Evolutionary conservation across 768 basidiomycete species (phyloP), one percentile per base, ranked within the genome.

Genomic region (Phaeotremella fagi): DNA sequence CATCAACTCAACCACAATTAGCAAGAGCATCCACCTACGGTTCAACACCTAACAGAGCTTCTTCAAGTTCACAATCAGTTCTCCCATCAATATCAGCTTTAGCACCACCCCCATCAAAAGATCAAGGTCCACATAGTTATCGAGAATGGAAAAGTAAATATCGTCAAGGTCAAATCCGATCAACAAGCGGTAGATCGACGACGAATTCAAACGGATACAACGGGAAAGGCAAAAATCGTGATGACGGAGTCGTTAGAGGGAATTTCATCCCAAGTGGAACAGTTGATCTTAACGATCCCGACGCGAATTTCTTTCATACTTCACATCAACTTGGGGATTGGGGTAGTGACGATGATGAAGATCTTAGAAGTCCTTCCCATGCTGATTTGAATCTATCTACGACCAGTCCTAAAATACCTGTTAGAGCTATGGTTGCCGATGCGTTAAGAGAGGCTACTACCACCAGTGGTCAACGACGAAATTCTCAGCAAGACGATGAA

Each of bases 301-400:
- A 61, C 27, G 55, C 59, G 14, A 59, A 66, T 31, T 67, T 55
- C 45, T 64, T 44, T 43, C 45, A 59, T 25, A 50, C 58, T n/a
- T 45, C 54, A 27, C 27, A 47, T 41, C 50, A 43, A 16, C 42
- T 50, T 23, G 58, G 50, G 18, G 45, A 50, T 36, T 54, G 46
- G 48, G 55, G 50, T 27, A 45, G 53, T 11, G 56, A 56, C 24
- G 48, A 53, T 16, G 59, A 61, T 25, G 46, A 58, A 2, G 57
- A 55, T 20, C 52, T 48, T 15, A 45, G 20, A 43, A 48, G 16
- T 24, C 43, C 27, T 48, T 25, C 29, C 35, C 23, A 56, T 36
- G 24, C 18, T 9, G 45, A 48, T 33, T 14, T 33, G 47, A 45
- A n/a, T 26, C 25, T 27, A 29, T 36, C 37, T 42, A 18, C 7